These are phyloP conservation scores for Yamadazyma songkhlaensis DNA, from an alignment of 1,139 yeast genomes.

Conservation along the genomic window DNA sequence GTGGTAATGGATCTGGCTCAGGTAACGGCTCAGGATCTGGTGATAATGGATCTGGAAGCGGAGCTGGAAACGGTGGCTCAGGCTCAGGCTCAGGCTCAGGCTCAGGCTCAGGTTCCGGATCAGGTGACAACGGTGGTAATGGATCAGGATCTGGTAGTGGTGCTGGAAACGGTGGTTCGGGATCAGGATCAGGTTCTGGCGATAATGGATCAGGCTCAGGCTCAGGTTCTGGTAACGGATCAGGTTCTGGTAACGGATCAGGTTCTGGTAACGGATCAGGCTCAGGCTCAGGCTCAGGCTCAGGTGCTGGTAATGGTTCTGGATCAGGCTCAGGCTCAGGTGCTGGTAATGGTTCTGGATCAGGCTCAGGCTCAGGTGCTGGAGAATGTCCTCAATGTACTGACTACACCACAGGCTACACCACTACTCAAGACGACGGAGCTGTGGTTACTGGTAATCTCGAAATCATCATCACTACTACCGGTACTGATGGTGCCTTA, in stretches of 20 bases:
- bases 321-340: background rate
- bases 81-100: background rate
- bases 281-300: background rate
- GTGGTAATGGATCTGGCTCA: background rate
- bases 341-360: background rate
- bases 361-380: conserved; percentile 1
- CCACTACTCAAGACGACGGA: conserved; percentile 15
- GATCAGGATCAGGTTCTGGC: background rate
- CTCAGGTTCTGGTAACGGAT: background rate
- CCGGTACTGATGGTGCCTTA: conserved; percentile 6
- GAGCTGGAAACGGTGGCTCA: background rate
- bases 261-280: background rate
- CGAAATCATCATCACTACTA: conserved; percentile 6
- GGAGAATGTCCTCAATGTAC: conserved; percentile 13
- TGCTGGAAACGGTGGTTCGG: background rate
- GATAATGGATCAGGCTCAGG: conserved; percentile 5
- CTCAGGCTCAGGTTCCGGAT: background rate
- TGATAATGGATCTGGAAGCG: background rate
- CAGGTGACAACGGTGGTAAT: background rate
- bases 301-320: background rate
- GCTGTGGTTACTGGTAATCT: conserved; percentile 15
- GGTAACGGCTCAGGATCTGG: background rate
- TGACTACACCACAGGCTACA: conserved; percentile 18
- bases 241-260: background rate
- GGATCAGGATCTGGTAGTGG: background rate